Evolutionary conservation across 108 stramenopile species (phyloP).

Genomic region (Seminavis robusta): DNA sequence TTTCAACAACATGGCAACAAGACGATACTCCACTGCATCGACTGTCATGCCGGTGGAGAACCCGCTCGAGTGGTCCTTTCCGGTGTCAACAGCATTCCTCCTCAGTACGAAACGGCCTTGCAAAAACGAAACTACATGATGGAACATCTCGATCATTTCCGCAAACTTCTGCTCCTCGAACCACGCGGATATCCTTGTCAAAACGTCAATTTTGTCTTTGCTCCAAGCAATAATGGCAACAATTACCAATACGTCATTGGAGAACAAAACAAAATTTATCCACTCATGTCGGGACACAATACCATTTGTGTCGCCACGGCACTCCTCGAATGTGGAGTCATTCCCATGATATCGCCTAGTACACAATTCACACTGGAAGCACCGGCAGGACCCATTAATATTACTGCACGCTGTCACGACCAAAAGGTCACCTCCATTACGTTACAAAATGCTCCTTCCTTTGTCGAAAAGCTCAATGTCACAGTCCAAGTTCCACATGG

Average conservation of each 20-base stretch:
- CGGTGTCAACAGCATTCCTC: background rate
- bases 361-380: constrained; percentile 23
- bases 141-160: background rate
- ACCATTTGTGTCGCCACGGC: constrained; percentile 26
- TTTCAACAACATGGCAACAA: background rate
- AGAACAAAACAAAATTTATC: constrained; percentile 5
- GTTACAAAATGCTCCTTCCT: constrained; percentile 22
- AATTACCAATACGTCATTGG: background rate
- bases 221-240: background rate
- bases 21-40: background rate
- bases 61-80: background rate
- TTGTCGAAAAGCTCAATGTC: constrained; percentile 16
- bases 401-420: constrained; percentile 7
- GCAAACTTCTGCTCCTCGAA: background rate
- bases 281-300: constrained; percentile 32
- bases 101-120: background rate
- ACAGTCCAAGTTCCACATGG: constrained; percentile 11
- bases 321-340: constrained; percentile 16
- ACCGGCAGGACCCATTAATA: constrained; percentile 19
- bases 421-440: constrained; percentile 13
- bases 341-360: constrained; percentile 7
- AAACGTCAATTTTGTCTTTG: background rate
- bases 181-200: constrained; percentile 1
- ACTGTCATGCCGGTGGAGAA: constrained; percentile 8
- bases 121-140: background rate